Percentiles rank a stretch among this genome's conserved stretches.
Evolutionary conservation across 257 asterid genomes (phyloP).

Genomic region (Nicotiana paniculata): DNA sequence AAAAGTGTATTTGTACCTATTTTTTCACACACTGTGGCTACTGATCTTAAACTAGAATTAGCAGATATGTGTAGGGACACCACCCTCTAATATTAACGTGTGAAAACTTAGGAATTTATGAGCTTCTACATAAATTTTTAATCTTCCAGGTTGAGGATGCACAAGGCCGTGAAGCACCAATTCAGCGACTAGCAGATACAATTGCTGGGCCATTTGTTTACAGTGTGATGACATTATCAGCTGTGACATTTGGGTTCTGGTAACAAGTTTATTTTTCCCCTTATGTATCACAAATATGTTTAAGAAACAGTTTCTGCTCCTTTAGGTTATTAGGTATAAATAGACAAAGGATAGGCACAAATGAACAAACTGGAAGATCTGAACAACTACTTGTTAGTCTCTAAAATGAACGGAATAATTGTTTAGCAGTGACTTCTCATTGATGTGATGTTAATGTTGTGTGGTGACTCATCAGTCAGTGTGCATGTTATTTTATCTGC

Average conservation of each 20-base stretch:
- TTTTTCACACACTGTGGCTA: neutral
- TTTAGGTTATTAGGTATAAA: neutral
- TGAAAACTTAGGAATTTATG: neutral
- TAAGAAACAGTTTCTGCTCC: neutral
- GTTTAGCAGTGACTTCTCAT: neutral
- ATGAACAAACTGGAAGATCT: neutral
- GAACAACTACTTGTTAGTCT: neutral
- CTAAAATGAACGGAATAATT: neutral
- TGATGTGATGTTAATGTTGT: neutral
- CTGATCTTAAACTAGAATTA: neutral
- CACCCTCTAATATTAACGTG: neutral
- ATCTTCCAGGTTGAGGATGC: slow-evolving; percentile 91
- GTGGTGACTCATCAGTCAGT: neutral
- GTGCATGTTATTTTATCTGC: neutral
- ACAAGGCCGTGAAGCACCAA: slow-evolving; percentile 99
- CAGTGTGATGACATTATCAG: slow-evolving; percentile 85
- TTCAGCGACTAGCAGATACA: slow-evolving; percentile 97
- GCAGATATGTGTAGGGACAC: neutral
- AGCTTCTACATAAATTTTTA: neutral
- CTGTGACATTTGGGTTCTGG: slow-evolving; percentile 96
- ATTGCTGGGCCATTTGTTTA: slow-evolving; percentile 98
- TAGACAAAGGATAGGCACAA: neutral
- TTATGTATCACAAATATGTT: neutral
- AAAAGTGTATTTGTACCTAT: neutral
- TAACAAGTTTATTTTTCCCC: slow-evolving; percentile 28